Base-by-base conservation (phyloP, 257 asterid species). In the Nicotiana obtusifolia region DNA sequence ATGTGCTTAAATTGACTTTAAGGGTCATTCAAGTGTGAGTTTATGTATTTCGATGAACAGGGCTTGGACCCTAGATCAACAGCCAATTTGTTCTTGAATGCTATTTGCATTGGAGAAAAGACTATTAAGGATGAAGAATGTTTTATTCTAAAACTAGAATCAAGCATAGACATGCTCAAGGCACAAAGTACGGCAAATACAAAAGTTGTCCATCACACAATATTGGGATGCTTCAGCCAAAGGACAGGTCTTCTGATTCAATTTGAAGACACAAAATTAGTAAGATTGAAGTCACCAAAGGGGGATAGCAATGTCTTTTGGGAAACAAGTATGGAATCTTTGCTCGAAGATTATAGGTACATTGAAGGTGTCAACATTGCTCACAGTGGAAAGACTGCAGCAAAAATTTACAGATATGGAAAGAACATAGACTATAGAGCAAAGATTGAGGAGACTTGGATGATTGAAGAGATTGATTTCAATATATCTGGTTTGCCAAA, bases 181-280 rank as follows among this genome's bases (percentile, higher is more conserved):
- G 87, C 91, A 16, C 98, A 95, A 49, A 88, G 93, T 87, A 92
- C 98, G 0, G 26, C 92, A 20, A 90, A 94, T 85, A 91, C 94
- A 10, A 92, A 91, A 37, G 86, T 92, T 44, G 90, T 91, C 69
- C 87, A 90, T 86, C 99, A 95, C 91, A 91, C 95, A 31, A 90
- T 95, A 64, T 91, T 97, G 97, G 99, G 99, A 1, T 87, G 86
- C 91, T 95, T 95, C 83, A 92, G 97, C 90, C 97, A 91, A 87
- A 77, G 92, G 37, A 89, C 98, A 0, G 98, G 98, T 6, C 97
- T 95, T 22, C 87, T 95, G 11, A 47, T 92, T 64, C 92, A 90
- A 31, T 92, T 95, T 24, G 94, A 92, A 59, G 99, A 95, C 88
- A 86, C 95, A 13, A 93, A 95, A 78, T 62, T 90, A 2, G 92